Percentiles rank a stretch among this genome's conserved stretches.
Evolutionary conservation across 768 basidiomycete genomes (phyloP).

Genomic region (Collybia sp.): DNA sequence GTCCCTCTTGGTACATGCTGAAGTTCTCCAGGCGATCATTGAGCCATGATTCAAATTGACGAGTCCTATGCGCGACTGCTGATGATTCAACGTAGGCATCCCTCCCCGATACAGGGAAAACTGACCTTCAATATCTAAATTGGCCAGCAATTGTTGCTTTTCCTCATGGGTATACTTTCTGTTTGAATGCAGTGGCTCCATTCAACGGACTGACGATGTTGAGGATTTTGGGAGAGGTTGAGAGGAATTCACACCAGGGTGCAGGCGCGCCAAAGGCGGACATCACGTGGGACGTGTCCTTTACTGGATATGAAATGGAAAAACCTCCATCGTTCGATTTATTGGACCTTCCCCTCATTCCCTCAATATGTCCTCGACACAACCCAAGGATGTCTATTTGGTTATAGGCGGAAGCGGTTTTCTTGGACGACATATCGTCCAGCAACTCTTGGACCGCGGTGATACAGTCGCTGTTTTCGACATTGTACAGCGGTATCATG

Average conservation of each 20-base stretch:
- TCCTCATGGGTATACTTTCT: slow-evolving; percentile 55
- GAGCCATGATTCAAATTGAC: slow-evolving; percentile 74
- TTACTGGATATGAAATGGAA: not conserved
- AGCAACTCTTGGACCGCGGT: slow-evolving; percentile 73
- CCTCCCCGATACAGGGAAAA: slow-evolving; percentile 1
- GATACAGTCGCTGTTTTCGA: slow-evolving; percentile 86
- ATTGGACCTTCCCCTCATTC: not conserved
- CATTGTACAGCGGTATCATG: slow-evolving; percentile 86
- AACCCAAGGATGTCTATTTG: slow-evolving; percentile 64
- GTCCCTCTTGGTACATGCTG: slow-evolving; percentile 68
- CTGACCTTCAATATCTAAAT: slow-evolving; percentile 78
- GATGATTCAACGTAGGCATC: not conserved
- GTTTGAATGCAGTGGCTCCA: slow-evolving; percentile 23
- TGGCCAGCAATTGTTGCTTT: slow-evolving; percentile 69
- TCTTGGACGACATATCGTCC: slow-evolving; percentile 87
- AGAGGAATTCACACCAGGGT: no score
- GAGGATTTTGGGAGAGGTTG: slow-evolving; percentile 4
- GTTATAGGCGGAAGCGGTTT: slow-evolving; percentile 96
- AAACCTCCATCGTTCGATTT: no score
- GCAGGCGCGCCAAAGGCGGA: slow-evolving; percentile 15
- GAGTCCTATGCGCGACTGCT: slow-evolving; percentile 67
- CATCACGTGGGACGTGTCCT: slow-evolving; percentile 37
- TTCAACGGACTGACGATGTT: slow-evolving; percentile 10
- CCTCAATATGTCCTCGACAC: slow-evolving; percentile 11
- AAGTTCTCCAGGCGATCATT: slow-evolving; percentile 71